Percentiles rank a stretch among this genome's conserved stretches.
These are phyloP conservation scores for Nematocida parisii DNA, from an alignment of 371 early-diverging fungal species.

Conservation along the genomic window DNA sequence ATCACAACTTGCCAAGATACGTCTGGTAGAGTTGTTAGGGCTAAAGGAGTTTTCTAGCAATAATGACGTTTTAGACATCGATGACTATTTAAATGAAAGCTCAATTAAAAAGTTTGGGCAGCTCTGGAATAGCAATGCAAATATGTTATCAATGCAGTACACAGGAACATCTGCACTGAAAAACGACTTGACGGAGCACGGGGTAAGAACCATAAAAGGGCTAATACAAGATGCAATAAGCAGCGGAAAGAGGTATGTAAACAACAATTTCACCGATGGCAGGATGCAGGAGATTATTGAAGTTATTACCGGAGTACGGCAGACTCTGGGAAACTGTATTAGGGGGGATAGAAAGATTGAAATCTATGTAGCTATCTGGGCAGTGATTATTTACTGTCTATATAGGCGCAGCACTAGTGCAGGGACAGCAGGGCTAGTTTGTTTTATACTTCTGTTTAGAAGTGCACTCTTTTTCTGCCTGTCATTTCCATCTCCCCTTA, in stretches of 20 bases:
- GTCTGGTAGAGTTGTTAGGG: conserved; percentile 75
- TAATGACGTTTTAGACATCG: conserved; percentile 38
- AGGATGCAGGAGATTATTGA: conserved; percentile 65
- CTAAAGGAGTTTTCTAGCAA: conserved; percentile 1
- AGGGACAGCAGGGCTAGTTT: background rate
- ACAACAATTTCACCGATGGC: conserved; percentile 67
- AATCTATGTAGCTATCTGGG: background rate
- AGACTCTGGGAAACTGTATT: conserved; percentile 41
- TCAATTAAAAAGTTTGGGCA: conserved; percentile 73
- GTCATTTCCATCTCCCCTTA: conserved; percentile 53
- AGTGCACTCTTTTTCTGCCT: background rate
- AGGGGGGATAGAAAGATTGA: conserved; percentile 48
- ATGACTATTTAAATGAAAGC: conserved; percentile 28
- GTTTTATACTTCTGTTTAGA: background rate
- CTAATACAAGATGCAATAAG: conserved; percentile 58
- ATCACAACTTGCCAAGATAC: conserved; percentile 80
- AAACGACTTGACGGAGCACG: conserved; percentile 88
- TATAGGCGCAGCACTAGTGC: background rate
- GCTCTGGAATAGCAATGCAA: conserved; percentile 97
- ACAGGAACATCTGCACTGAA: conserved; percentile 94
- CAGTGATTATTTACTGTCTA: conserved; percentile 1
- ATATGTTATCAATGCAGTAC: conserved; percentile 84
- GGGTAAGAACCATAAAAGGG: conserved; percentile 74
- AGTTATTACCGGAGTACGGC: conserved; percentile 60
- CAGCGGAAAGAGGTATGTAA: conserved; percentile 67